Conservation (phyloP, 2,329 filamentous ascomycete genomes). For the Botryotinia convoluta region DNA sequence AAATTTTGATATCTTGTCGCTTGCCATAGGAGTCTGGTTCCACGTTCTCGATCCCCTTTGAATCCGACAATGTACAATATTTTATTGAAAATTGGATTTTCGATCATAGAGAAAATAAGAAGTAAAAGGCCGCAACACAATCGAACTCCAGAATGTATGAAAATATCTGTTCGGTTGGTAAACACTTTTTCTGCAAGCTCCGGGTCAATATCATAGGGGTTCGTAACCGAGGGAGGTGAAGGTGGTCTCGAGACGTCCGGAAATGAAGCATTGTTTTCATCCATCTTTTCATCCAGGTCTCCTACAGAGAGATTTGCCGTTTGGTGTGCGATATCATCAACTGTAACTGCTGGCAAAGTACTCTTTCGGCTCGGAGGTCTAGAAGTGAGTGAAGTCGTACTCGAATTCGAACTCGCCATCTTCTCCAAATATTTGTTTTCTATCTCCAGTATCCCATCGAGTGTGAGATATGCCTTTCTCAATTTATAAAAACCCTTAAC, state of each 20-base stretch:
- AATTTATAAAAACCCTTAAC: conserved; percentile 92
- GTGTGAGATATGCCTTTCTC: conserved; percentile 79
- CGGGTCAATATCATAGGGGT: conserved; percentile 31
- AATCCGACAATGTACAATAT: conserved; percentile 89
- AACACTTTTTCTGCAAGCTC: conserved; percentile 59
- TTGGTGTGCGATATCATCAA: conserved; percentile 10
- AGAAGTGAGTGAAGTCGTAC: conserved; percentile 24
- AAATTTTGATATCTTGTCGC: conserved; percentile 82
- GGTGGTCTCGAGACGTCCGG: conserved; percentile 8
- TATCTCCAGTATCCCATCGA: conserved; percentile 74
- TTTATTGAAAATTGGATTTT: conserved; percentile 81
- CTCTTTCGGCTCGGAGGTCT: background rate
- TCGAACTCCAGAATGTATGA: conserved; percentile 83
- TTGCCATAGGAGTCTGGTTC: conserved; percentile 85
- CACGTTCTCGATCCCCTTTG: conserved; percentile 79
- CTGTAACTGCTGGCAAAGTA: background rate
- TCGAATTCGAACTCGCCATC: conserved; percentile 25
- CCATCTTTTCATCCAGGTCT: conserved; percentile 2
- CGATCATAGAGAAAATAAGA: conserved; percentile 82
- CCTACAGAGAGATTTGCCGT: conserved; percentile 1
- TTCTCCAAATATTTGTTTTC: conserved; percentile 58
- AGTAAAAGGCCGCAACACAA: conserved; percentile 87
- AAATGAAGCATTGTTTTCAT: background rate
- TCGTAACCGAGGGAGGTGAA: conserved; percentile 21
- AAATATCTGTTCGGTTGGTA: conserved; percentile 75